A percentile compares a stretch with the other conserved stretches of the same genome.
These are phyloP conservation scores for Fomitopsis serialis DNA, from an alignment of 768 basidiomycete species.

Conservation along the genomic window DNA sequence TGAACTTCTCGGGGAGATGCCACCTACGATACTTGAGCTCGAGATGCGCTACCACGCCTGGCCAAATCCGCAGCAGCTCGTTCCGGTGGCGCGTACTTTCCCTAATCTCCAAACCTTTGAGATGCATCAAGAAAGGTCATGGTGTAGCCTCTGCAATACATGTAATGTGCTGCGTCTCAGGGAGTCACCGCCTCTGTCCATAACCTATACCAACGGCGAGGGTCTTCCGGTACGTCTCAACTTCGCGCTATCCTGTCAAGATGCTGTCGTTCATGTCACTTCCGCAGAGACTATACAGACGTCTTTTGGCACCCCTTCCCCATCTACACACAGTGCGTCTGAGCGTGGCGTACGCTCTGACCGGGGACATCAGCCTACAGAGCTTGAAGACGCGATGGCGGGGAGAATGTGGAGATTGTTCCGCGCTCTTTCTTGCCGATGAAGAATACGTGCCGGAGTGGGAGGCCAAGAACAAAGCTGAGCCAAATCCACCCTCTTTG, in stretches of 20 bases:
- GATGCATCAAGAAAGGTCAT: conserved; percentile 8
- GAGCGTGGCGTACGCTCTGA: conserved; percentile 6
- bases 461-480: conserved; percentile 7
- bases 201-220: conserved; percentile 9
- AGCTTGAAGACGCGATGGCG: conserved; percentile 7
- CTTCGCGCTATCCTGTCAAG: too few relatives aligned
- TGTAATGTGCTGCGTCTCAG: conserved; percentile 11
- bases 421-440: conserved; percentile 8
- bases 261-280: neutral
- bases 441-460: conserved; percentile 4
- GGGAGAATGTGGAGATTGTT: conserved; percentile 14
- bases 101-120: conserved; percentile 5
- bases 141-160: conserved; percentile 14
- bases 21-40: conserved; percentile 5
- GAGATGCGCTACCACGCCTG: conserved; percentile 11
- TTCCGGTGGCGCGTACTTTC: conserved; percentile 5
- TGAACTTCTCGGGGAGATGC: conserved; percentile 4
- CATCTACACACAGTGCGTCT: conserved; percentile 5
- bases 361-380: neutral
- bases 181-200: conserved; percentile 7
- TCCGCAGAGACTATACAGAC: conserved; percentile 6
- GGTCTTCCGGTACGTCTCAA: conserved; percentile 12
- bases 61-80: conserved; percentile 9
- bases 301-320: conserved; percentile 1
- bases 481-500: conserved; percentile 7